Evolutionary conservation across 345 rosid genomes (phyloP).

Genomic region (Garcia nutans): DNA sequence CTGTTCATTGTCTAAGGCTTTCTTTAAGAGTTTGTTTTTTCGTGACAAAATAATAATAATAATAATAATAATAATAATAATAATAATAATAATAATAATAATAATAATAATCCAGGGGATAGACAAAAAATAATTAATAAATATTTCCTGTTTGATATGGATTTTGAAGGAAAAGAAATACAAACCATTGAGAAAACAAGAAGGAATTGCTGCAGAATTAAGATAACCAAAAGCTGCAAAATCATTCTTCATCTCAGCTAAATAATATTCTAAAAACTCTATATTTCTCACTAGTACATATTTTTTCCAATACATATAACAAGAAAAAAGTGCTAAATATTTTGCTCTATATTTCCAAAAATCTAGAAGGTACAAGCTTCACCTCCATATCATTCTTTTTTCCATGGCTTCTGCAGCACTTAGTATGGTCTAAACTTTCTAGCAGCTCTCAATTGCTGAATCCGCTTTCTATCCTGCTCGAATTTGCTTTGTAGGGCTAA

Average conservation of each 20-base stretch:
- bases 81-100: too few species aligned
- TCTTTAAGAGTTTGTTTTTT: too few species aligned
- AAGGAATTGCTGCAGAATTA: background rate
- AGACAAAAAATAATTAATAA: too few species aligned
- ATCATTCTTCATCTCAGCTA: background rate
- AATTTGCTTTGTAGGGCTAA: constrained; percentile 74
- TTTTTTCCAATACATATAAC: background rate
- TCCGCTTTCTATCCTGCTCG: constrained; percentile 88
- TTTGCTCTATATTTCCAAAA: background rate
- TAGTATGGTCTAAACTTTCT: constrained; percentile 89
- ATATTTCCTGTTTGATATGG: too few species aligned
- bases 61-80: too few species aligned
- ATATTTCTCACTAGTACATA: background rate
- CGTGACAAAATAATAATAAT: too few species aligned
- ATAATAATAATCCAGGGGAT: too few species aligned
- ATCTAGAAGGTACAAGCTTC: too few species aligned
- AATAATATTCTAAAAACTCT: background rate
- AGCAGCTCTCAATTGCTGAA: constrained; percentile 85
- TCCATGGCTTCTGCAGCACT: constrained; percentile 5
- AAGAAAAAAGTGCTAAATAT: background rate
- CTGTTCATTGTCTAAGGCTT: too few species aligned
- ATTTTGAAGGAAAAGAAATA: too few species aligned
- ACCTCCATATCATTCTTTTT: background rate
- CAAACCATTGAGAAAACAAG: background rate
- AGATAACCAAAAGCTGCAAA: background rate